A percentile compares a stretch with the other conserved stretches of the same genome.
Evolutionary conservation across 805 yeast genomes (phyloP).

Genomic region (Dipodascopsis tothii): DNA sequence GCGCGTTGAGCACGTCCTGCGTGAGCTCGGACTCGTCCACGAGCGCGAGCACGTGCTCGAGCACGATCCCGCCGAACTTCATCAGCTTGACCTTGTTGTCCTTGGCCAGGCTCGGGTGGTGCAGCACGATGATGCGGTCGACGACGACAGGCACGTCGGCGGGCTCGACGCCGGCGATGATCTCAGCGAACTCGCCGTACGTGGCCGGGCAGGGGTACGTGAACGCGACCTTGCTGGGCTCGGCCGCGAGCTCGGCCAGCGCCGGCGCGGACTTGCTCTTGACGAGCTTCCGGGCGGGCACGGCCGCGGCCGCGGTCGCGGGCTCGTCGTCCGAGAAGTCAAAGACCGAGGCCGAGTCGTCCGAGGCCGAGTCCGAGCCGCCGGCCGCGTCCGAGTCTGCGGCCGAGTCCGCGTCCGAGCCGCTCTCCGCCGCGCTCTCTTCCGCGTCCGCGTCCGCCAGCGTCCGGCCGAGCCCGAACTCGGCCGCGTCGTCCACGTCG

Average conservation of each 20-base stretch:
- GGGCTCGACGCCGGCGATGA: conserved; percentile 60
- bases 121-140: conserved; percentile 47
- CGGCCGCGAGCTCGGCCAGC: not conserved
- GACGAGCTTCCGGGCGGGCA: not conserved
- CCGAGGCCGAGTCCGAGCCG: conserved; percentile 27
- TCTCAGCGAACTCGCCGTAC: conserved; percentile 56
- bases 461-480: conserved; percentile 29
- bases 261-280: not conserved
- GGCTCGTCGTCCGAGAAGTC: conserved; percentile 31
- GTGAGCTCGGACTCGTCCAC: conserved; percentile 27
- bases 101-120: conserved; percentile 68
- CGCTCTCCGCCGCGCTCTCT: conserved; percentile 37
- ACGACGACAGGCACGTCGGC: conserved; percentile 41
- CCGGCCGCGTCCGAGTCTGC: conserved; percentile 34
- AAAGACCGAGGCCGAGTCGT: conserved; percentile 3
- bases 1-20: conserved; percentile 12
- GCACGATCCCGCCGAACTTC: conserved; percentile 12
- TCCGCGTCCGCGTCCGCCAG: conserved; percentile 25
- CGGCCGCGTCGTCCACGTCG: conserved; percentile 35
- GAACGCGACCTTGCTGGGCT: conserved; percentile 22
- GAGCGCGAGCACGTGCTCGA: conserved; percentile 34
- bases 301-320: conserved; percentile 31
- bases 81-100: conserved; percentile 67
- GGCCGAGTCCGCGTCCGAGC: conserved; percentile 36
- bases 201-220: conserved; percentile 43